Base-by-base conservation (phyloP, 345 rosid species). In the Lepidium aucheri region DNA sequence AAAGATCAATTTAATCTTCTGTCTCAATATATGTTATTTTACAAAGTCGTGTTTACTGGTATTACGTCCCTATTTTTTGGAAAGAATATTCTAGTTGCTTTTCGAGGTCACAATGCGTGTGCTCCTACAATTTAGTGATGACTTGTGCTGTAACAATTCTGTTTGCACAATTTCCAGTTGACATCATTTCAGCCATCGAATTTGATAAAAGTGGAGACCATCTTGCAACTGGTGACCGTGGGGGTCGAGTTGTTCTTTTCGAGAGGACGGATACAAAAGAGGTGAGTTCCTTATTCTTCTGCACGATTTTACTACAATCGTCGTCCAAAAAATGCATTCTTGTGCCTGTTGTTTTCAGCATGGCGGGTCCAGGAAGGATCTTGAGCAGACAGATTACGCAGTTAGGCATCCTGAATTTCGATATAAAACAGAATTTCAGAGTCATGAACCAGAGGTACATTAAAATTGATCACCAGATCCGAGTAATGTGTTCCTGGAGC, bases 181-280 rank as follows among this genome's bases (percentile, higher is more conserved):
- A 95, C 82, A 91, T 95, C 60, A 95, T 95, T 80, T 91, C 99
- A 4, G 96, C 99, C 12, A 95, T 95, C 67, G 99, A 95, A 77
- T 95, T 95, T 76, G 99, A 95, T 80, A 89, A 80, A 86, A 82
- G 75, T 69, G 99, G 99, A 8, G 87, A 95, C 74, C 97, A 95
- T 82, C 99, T 95, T 60, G 96, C 97, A 50, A 95, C 99, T 51
- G 99, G 99, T 74, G 99, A 95, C 76, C 91, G 99, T 68, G 99
- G 99, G 42, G 99, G 99, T 17, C 88, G 99, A 16, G 99, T 95
- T 58, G 99, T 95, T 79, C 89, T 95, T 35, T 95, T 95, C 76
- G 99, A 95, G 85, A 88, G 96, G 80, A 87, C 95, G 10, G 97
- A 87, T 74, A 62, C 75, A 18, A 86, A 75, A 76, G 89, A 86